Percentiles rank a stretch among this genome's conserved stretches.
These are phyloP conservation scores for Aaosphaeria arxii DNA, from an alignment of 2,329 filamentous ascomycete genomes.

Conservation along the genomic window DNA sequence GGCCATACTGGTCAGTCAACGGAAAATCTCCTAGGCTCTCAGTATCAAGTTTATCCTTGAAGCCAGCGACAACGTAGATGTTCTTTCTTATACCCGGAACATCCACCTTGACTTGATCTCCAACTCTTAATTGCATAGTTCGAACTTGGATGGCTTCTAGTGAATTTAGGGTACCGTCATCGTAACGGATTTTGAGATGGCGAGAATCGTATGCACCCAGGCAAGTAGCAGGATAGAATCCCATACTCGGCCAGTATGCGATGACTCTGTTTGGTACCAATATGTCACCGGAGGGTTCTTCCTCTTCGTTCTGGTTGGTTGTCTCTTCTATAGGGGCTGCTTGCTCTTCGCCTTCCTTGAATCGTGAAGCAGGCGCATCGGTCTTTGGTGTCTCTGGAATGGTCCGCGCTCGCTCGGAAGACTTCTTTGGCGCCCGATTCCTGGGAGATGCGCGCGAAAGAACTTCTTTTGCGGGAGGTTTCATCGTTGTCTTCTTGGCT, in stretches of 20 bases:
- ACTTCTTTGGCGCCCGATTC: background rate
- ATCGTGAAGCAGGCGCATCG: slow-evolving; percentile 18
- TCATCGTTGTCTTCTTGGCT: slow-evolving; percentile 7
- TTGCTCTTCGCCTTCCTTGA: background rate
- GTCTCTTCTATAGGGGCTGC: background rate
- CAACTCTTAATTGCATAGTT: slow-evolving; percentile 41
- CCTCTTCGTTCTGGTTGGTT: slow-evolving; percentile 6
- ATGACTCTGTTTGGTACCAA: slow-evolving; percentile 54
- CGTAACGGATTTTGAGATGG: slow-evolving; percentile 48
- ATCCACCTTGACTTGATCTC: slow-evolving; percentile 49
- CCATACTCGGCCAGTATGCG: slow-evolving; percentile 56
- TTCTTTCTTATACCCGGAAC: slow-evolving; percentile 43
- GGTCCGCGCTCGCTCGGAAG: background rate
- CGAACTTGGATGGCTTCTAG: slow-evolving; percentile 40
- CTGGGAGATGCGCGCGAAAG: slow-evolving; percentile 13
- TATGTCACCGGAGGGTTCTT: slow-evolving; percentile 17
- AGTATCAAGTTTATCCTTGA: slow-evolving; percentile 35
- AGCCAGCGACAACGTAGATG: slow-evolving; percentile 43
- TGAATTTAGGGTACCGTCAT: slow-evolving; percentile 44
- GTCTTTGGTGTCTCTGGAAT: background rate
- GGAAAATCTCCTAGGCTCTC: slow-evolving; percentile 27
- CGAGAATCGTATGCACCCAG: slow-evolving; percentile 44
- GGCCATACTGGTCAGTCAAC: slow-evolving; percentile 42
- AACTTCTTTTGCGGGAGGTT: slow-evolving; percentile 4
- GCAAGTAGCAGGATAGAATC: slow-evolving; percentile 61